Conservation (phyloP, 257 asterid genomes). For the Rubia yunnanensis region DNA sequence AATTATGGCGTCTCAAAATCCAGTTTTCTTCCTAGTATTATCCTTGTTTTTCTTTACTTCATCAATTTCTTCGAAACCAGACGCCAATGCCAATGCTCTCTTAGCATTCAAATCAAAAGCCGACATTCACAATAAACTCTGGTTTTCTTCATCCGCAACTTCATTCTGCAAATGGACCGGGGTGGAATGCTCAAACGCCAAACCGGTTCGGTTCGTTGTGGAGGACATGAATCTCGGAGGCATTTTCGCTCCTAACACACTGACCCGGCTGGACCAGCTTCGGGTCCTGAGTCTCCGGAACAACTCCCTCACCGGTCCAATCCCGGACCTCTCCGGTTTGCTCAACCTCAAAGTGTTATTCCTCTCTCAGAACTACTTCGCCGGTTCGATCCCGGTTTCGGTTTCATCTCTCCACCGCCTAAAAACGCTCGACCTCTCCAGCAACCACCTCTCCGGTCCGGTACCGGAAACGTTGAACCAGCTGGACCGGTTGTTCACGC, state of each 20-base stretch:
- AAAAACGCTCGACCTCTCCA: slow-evolving; percentile 65
- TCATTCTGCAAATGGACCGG: slow-evolving; percentile 70
- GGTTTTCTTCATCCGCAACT: slow-evolving; percentile 19
- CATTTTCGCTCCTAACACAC: slow-evolving; percentile 34
- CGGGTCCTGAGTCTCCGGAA: slow-evolving; percentile 66
- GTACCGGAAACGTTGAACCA: slow-evolving; percentile 33
- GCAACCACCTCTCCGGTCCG: slow-evolving; percentile 57
- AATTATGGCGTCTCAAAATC: slow-evolving; percentile 7
- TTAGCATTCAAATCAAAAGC: slow-evolving; percentile 63
- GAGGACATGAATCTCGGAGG: slow-evolving; percentile 50
- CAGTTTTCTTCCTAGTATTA: slow-evolving; percentile 12
- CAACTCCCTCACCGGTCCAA: slow-evolving; percentile 73
- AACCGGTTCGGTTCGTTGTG: slow-evolving; percentile 36
- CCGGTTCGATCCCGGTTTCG: slow-evolving; percentile 57
- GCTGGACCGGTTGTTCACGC: slow-evolving; percentile 49
- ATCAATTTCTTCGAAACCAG: slow-evolving; percentile 15
- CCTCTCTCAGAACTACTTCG: slow-evolving; percentile 48
- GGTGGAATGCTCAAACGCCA: slow-evolving; percentile 36
- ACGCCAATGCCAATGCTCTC: slow-evolving; percentile 42
- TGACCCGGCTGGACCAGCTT: slow-evolving; percentile 47
- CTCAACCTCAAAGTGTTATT: slow-evolving; percentile 54
- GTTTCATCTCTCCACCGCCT: slow-evolving; percentile 62
- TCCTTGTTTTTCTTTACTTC: neutral
- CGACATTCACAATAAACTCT: slow-evolving; percentile 32
- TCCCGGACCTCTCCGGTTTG: slow-evolving; percentile 64